Base-by-base conservation (phyloP, 441 rosid genomes). In the Melianthus villosus region DNA sequence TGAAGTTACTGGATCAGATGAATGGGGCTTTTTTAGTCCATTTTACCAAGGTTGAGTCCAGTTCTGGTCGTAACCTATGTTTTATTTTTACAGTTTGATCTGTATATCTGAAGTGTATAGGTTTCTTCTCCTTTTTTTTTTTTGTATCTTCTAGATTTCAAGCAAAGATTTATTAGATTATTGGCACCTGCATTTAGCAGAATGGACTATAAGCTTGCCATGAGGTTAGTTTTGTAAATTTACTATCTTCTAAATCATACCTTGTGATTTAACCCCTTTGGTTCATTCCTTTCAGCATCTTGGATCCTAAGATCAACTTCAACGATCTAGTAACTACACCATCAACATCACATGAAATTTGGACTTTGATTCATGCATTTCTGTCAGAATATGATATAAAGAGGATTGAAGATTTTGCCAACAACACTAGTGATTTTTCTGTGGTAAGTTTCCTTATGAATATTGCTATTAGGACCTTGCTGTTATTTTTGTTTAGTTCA, bases 171-270 rank as follows among this genome's bases (percentile, higher is more conserved):
- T 56, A 53, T 69, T 41, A 67, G 79, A 50, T 73, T 69, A 15
- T 57, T 91, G 67, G 56, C 63, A 34, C 61, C 48, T 28, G 56
- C 62, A 50, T 82, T 82, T 56, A 63, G 61, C 45, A 48, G 50
- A 41, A 77, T 91, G 92, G 93, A 91, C 48, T 79, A 75, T 51
- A 85, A 82, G 68, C 92, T 91, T 57, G 91, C 89, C 18, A 77
- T 85, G 96, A 91, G 96, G 99, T 82, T 40, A 52, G 67, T 47
- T 31, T 40, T 48, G 9, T 25, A 50, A 48, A 34, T 45, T 38
- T 30, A 17, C 22, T 23, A 16, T 25, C 38, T 38, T 25, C 34
- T 25, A 33, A 26, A 22, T 16, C 20, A 34, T 44, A 28, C 40
- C 37, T 36, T 26, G 9, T 41, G 42, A 14, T 14, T 48, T 11